Percentiles rank a stretch among this genome's conserved stretches.
Evolutionary conservation across 2,329 filamentous ascomycete genomes (phyloP).

Genomic region (Chrysoporthe cubensis): DNA sequence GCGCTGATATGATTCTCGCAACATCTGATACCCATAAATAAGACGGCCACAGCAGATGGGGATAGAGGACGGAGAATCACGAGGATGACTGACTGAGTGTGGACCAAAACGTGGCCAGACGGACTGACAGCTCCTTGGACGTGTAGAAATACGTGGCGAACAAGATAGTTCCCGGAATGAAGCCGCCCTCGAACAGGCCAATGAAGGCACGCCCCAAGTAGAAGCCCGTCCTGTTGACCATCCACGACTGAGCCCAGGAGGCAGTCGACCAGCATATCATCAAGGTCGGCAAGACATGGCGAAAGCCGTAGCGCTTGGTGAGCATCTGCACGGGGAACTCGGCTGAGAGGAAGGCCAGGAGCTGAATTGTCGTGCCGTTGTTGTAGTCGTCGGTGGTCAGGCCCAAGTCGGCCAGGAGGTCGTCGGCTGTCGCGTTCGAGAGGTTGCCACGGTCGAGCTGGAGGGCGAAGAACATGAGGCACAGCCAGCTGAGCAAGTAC

Average conservation of each 20-base stretch:
- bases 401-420: conserved; percentile 58
- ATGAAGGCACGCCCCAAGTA: conserved; percentile 57
- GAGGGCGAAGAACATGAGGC: conserved; percentile 62
- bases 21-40: conserved; percentile 32
- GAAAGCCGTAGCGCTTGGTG: conserved; percentile 61
- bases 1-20: conserved; percentile 51
- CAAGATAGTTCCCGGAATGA: conserved; percentile 63
- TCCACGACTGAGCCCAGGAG: conserved; percentile 55
- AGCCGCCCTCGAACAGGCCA: conserved; percentile 59
- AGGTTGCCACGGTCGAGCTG: conserved; percentile 68
- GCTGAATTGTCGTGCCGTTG: conserved; percentile 60
- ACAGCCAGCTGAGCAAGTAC: conserved; percentile 46
- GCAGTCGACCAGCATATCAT: conserved; percentile 55
- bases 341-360: conserved; percentile 56
- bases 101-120: conserved; percentile 72
- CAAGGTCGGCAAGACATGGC: conserved; percentile 56
- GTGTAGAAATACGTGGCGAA: conserved; percentile 77
- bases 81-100: conserved; percentile 42
- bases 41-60: conserved; percentile 39
- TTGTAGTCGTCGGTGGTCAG: conserved; percentile 59
- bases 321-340: conserved; percentile 64
- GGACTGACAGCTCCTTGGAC: conserved; percentile 66
- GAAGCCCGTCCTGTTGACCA: conserved; percentile 51
- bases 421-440: conserved; percentile 64
- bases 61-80: conserved; percentile 35